Percentiles rank a stretch among this genome's conserved stretches.
These are phyloP conservation scores for Clavispora fructus DNA, from an alignment of 805 yeast species.

Conservation along the genomic window DNA sequence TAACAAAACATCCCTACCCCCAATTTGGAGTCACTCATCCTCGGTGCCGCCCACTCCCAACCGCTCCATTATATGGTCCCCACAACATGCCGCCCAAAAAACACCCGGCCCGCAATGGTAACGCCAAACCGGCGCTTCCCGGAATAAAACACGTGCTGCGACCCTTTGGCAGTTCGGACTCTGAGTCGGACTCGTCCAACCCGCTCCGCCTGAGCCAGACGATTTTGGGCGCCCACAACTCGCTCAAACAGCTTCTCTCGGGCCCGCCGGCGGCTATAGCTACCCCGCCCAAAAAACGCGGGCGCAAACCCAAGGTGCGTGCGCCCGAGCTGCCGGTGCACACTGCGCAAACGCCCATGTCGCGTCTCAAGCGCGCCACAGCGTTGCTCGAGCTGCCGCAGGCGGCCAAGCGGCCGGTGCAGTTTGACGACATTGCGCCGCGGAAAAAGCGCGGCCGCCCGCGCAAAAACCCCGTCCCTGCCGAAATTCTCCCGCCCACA, in stretches of 20 bases:
- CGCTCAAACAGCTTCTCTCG: conserved; percentile 14
- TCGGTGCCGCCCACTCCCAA: not conserved
- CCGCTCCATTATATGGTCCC: not conserved
- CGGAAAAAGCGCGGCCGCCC: conserved; percentile 2
- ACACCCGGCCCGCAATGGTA: not conserved
- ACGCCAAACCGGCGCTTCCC: not conserved
- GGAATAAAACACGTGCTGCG: not conserved
- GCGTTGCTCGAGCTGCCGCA: conserved; percentile 8
- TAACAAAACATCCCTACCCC: too few relatives aligned
- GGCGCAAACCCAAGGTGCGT: conserved; percentile 1
- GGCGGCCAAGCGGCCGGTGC: conserved; percentile 1
- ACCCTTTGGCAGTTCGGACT: conserved; percentile 4
- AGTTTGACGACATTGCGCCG: conserved; percentile 10
- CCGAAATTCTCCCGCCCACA: not conserved
- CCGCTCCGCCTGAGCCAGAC: conserved; percentile 9
- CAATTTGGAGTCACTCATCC: too few relatives aligned
- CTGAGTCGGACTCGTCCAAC: conserved; percentile 3
- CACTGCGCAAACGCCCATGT: conserved; percentile 12
- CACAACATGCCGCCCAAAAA: not conserved
- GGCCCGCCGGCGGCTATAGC: conserved; percentile 1
- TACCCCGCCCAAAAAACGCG: conserved; percentile 2
- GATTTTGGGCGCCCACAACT: conserved; percentile 12
- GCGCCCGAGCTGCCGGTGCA: conserved; percentile 8
- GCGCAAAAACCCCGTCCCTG: not conserved
- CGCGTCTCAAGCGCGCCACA: conserved; percentile 11